phyloP scores from a whole-genome alignment of 2,329 filamentous ascomycete genomes.

The Talaromyces atroroseus region DNA sequence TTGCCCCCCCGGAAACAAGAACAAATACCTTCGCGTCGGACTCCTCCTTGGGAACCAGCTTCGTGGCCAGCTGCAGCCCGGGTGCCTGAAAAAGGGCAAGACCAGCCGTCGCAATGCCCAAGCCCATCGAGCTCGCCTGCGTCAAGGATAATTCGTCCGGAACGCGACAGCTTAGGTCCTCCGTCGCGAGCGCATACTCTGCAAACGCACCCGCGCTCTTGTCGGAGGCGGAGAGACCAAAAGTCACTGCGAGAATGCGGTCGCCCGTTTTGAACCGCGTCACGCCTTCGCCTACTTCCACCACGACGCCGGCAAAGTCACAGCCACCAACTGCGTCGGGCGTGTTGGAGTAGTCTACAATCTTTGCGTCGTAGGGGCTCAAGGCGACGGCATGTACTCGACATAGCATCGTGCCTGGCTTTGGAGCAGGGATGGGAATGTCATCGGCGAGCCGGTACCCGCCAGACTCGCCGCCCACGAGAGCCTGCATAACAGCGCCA shows the following conservation, averaged over 20 bases:
- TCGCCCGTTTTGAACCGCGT: not conserved
- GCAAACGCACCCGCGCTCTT: not conserved
- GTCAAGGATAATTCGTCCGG: not conserved
- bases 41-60: conserved; percentile 13
- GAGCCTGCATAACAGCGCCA: no score
- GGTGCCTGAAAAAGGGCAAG: not conserved
- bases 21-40: no score
- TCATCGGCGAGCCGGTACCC: not conserved
- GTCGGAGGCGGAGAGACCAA: not conserved
- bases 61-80: not conserved
- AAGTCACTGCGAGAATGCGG: not conserved
- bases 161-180: not conserved
- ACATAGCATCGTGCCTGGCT: not conserved
- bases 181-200: not conserved
- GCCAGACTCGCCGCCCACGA: not conserved
- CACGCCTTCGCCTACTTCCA: not conserved
- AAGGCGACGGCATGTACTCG: conserved; percentile 26
- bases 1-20: conserved; percentile 44
- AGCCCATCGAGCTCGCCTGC: not conserved
- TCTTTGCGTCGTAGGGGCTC: conserved; percentile 27
- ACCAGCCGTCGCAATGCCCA: not conserved
- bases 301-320: not conserved
- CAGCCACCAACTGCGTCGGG: conserved; percentile 23
- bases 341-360: conserved; percentile 17
- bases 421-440: not conserved